Evolutionary conservation across 108 stramenopile species (phyloP), one percentile per base, ranked within the genome.

Genomic region (Parietichytrium sp.): DNA sequence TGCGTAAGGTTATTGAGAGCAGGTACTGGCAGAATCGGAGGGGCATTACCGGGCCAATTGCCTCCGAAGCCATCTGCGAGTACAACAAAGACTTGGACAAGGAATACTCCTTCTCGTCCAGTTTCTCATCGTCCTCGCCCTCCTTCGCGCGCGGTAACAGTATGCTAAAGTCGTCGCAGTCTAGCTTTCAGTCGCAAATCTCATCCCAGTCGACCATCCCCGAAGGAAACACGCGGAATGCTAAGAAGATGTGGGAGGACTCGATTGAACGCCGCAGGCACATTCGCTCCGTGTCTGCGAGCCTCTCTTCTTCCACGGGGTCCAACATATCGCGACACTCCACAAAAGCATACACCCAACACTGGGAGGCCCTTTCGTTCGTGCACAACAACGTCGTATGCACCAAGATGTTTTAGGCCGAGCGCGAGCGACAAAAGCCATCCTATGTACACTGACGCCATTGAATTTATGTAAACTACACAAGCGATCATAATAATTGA

Each of bases 51-150:
- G 61, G 61, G 1, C 8, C 38, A 1, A 13, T 72, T n/a, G 61
- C 61, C 33, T 6, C 45, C 38, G 25, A 20, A 26, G 54, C 54
- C 16, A 29, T 55, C 25, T 27, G 29, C 16, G 54, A 55, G 15
- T 18, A n/a, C n/a, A n/a, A 16, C n/a, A 18, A 16, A 50, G n/a
- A 50, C n/a, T 18, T 18, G n/a, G 49, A 50, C 18, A 50, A 50
- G n/a, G 49, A 50, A n/a, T 72, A 45, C 45, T 72, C 61, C n/a
- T 72, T 72, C 61, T 72, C 61, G 13, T 72, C 61, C 33, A 72
- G 36, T 33, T 72, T 45, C 42, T 72, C 61, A 42, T 45, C 38
- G 38, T n/a, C 33, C 10, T 72, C 61, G 13, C 38, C 61, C 10
- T 7, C 33, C 23, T 23, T 50, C n/a, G 18, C 49, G n/a, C 16